Conservation (phyloP, 176 grass and related monocot species). For the Paspalum notatum region DNA sequence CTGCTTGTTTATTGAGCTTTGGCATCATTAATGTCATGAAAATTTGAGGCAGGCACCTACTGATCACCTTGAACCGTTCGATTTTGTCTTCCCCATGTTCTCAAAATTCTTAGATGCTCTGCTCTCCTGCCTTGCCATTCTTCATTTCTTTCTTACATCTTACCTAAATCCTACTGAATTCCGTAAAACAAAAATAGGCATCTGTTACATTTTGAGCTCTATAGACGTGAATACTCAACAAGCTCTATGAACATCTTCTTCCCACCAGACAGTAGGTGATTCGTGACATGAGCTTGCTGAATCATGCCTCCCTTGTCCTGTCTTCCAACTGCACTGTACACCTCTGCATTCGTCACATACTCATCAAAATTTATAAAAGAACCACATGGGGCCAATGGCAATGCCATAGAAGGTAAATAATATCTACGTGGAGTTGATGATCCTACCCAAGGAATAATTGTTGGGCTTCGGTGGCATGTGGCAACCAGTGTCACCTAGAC, state of each 20-base stretch:
- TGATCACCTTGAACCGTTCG: neutral
- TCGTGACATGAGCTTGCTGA: neutral
- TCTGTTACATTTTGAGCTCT: neutral
- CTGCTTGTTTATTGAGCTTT: conserved; percentile 12
- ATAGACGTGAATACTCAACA: neutral
- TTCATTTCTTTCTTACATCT: conserved; percentile 6
- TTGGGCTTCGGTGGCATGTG: neutral
- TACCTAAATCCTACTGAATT: neutral
- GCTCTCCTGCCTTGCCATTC: neutral
- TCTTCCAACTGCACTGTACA: neutral
- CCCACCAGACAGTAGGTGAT: neutral
- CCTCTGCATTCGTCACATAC: neutral
- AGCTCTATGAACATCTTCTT: neutral
- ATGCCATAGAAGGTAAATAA: neutral
- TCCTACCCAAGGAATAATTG: neutral
- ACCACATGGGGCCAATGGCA: neutral
- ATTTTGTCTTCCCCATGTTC: neutral
- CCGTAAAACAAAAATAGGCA: neutral
- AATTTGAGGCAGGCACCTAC: neutral
- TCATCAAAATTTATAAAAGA: neutral
- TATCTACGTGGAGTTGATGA: neutral
- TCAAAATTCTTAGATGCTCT: neutral
- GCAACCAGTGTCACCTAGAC: neutral
- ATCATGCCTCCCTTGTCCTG: neutral
- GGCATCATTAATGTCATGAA: neutral